Conservation (phyloP, 2,329 filamentous ascomycete genomes). For the Cryphonectria carpinicola region DNA sequence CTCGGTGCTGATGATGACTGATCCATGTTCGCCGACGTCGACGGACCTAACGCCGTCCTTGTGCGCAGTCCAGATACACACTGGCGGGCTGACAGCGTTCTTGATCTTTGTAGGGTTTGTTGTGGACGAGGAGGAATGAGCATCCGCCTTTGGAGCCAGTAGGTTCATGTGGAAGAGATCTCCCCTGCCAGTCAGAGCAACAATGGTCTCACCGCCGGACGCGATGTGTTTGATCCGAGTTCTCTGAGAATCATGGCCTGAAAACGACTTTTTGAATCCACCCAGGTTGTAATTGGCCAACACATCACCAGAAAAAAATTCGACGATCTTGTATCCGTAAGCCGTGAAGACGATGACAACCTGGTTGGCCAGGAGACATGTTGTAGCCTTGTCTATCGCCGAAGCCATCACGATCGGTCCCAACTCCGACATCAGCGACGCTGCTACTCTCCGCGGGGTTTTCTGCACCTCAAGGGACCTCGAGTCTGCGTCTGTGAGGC, state of each 20-base stretch:
- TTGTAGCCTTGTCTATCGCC: conserved; percentile 88
- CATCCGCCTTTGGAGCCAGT: conserved; percentile 65
- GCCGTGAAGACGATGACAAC: conserved; percentile 95
- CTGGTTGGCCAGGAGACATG: conserved; percentile 81
- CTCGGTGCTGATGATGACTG: conserved; percentile 90
- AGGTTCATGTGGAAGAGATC: conserved; percentile 87
- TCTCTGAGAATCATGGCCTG: conserved; percentile 64
- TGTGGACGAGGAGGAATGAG: conserved; percentile 70
- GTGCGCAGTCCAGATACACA: conserved; percentile 85
- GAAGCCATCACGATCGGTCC: conserved; percentile 77
- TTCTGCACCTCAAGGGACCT: conserved; percentile 84
- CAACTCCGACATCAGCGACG: conserved; percentile 77
- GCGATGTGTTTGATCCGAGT: conserved; percentile 77
- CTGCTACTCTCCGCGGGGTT: conserved; percentile 83
- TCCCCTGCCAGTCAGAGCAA: conserved; percentile 80
- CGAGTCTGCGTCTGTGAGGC: conserved; percentile 92
- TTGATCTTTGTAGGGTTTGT: conserved; percentile 92
- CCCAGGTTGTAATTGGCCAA: conserved; percentile 72
- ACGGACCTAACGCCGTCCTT: conserved; percentile 88
- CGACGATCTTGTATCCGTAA: conserved; percentile 91
- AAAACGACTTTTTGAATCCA: conserved; percentile 60
- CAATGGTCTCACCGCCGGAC: conserved; percentile 88
- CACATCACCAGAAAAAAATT: conserved; percentile 71
- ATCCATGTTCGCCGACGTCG: conserved; percentile 87
- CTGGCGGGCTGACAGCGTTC: conserved; percentile 75